Evolutionary conservation across 2,329 filamentous ascomycete species (phyloP), one percentile per base, ranked within the genome.

Genomic region (Ceratocystis lukuohia): DNA sequence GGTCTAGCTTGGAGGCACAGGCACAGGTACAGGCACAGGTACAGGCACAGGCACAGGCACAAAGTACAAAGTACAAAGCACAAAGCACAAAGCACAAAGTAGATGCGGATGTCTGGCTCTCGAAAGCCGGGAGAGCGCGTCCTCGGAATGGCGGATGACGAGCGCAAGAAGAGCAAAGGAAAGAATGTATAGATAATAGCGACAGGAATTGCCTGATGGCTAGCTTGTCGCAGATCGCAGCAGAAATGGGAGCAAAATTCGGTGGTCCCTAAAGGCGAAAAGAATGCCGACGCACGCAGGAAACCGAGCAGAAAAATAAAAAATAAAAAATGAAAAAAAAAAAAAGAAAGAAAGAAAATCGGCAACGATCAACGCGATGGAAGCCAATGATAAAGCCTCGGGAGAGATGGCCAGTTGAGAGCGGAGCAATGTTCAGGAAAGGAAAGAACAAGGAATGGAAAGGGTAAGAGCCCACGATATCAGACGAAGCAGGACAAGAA

Each of bases 331-430:
- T 28, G 69, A 67, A 61, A 50, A 62, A 67, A 61, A 66, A 65
- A 61, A 64, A 64, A 68, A 37, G 48, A 69, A 72, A 70, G 66
- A 70, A 70, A 70, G 71, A 70, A 71, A 69, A 68, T 30, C 3
- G 15, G 53, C 53, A 25, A 59, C 71, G 71, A 70, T 70, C 71
- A 67, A 70, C 69, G 70, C 69, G 70, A 69, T 70, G 69, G 63
- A 45, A 57, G 61, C 10, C 37, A 46, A 3, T 12, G 41, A 50
- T 37, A 62, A 20, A 67, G 17, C 4, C 25, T 59, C 53, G 66
- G 71, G 70, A 70, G 66, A 70, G 69, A 64, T 70, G 37, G 37
- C 10, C 10, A 3, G 37, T 41, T 4, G 10, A 12, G 37, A 41
- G 37, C 8, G 37, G 37, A 41, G 37, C 37, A 41, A 41, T 4